Evolutionary conservation across 2,329 filamentous ascomycete species (phyloP).

Genomic region (Phoma herbarum): DNA sequence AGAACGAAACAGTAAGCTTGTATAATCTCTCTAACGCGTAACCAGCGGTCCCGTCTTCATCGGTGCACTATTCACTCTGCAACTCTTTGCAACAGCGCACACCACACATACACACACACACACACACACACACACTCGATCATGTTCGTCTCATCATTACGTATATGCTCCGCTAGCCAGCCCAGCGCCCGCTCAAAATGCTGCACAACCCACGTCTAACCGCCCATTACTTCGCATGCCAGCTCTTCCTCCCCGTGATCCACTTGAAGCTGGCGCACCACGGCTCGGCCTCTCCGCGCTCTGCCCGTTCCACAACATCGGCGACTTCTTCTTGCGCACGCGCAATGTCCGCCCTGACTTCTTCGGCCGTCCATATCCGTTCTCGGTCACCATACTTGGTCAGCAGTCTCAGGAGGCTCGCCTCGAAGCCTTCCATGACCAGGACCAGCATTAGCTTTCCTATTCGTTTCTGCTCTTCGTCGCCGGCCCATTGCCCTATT

Average conservation of each 20-base stretch:
- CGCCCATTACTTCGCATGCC: conserved; percentile 21
- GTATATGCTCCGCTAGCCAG: not conserved
- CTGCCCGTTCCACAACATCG: conserved; percentile 37
- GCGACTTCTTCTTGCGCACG: conserved; percentile 39
- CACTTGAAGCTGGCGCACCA: conserved; percentile 51
- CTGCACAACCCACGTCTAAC: not conserved
- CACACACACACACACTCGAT: not conserved
- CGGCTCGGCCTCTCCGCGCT: conserved; percentile 38
- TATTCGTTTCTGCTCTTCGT: conserved; percentile 43
- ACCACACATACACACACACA: no score
- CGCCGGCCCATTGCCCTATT: conserved; percentile 44
- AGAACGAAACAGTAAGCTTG: no score
- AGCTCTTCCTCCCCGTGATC: conserved; percentile 46
- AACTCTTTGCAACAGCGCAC: not conserved
- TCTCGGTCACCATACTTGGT: conserved; percentile 42
- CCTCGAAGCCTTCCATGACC: conserved; percentile 46
- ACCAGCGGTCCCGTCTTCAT: no score
- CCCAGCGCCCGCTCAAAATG: conserved; percentile 11
- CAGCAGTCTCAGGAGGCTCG: conserved; percentile 38
- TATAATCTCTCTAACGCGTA: no score
- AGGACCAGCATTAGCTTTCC: conserved; percentile 48
- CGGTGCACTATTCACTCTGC: not conserved
- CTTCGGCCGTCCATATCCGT: conserved; percentile 40
- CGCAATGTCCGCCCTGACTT: conserved; percentile 35
- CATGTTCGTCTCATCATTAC: not conserved